Evolutionary conservation across 2,329 filamentous ascomycete genomes (phyloP).

Genomic region (Calycina marina): DNA sequence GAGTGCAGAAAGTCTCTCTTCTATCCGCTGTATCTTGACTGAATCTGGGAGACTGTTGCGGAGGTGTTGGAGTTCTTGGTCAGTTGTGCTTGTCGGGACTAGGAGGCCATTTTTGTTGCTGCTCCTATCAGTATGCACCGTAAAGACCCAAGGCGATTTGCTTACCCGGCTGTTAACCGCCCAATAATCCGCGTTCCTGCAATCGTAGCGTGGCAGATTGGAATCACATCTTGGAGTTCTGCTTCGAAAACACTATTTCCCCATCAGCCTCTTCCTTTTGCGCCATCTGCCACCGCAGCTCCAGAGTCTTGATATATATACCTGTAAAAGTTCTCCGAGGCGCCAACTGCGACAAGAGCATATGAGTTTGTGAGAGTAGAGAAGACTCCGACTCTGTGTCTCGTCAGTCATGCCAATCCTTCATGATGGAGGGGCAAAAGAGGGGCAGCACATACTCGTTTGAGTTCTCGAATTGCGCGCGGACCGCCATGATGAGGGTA

Average conservation of each 20-base stretch:
- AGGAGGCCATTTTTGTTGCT: conserved; percentile 94
- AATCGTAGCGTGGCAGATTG: conserved; percentile 92
- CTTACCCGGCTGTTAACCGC: conserved; percentile 79
- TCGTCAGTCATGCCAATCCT: background rate
- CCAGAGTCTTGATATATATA: conserved; percentile 24
- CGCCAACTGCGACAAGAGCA: conserved; percentile 83
- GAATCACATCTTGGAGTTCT: conserved; percentile 92
- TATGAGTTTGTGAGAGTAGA: conserved; percentile 94
- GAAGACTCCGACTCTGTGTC: conserved; percentile 79
- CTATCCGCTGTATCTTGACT: conserved; percentile 92
- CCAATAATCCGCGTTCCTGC: conserved; percentile 93
- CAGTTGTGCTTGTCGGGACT: conserved; percentile 88
- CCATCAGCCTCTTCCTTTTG: conserved; percentile 1
- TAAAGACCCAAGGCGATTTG: conserved; percentile 4
- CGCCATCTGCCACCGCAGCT: background rate
- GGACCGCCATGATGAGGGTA: conserved; percentile 42
- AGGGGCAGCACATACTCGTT: conserved; percentile 53
- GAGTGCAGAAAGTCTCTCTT: conserved; percentile 87
- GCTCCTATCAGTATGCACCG: background rate
- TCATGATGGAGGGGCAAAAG: conserved; percentile 7
- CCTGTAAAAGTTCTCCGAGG: conserved; percentile 98
- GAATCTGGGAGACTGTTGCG: conserved; percentile 85
- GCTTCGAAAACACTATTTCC: conserved; percentile 74
- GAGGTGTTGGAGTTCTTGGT: conserved; percentile 95
- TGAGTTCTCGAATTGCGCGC: conserved; percentile 75